A percentile compares a stretch with the other conserved stretches of the same genome.
phyloP scores from a whole-genome alignment of 352 stramenopile genomes.

The Phytopythium ostracodes region DNA sequence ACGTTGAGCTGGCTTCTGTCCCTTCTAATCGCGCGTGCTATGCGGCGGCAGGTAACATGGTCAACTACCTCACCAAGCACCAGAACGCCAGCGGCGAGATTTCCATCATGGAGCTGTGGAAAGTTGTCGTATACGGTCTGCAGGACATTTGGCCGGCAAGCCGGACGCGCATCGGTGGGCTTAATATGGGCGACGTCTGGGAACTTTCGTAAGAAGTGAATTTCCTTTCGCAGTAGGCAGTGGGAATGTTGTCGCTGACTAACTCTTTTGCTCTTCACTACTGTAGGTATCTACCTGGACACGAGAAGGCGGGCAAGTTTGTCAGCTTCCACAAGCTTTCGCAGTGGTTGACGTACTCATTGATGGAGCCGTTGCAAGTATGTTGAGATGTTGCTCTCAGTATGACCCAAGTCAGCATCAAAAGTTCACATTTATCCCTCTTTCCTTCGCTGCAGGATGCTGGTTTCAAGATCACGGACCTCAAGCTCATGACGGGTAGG shows the following conservation, averaged over 20 bases:
- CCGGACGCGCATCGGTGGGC: slow-evolving; percentile 58
- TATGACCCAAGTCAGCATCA: neutral
- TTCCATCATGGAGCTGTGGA: slow-evolving; percentile 69
- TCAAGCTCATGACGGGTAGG: slow-evolving; percentile 57
- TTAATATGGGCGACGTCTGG: slow-evolving; percentile 88
- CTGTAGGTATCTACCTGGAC: slow-evolving; percentile 50
- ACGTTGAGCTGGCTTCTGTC: neutral
- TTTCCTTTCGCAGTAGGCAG: neutral
- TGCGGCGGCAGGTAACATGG: slow-evolving; percentile 49
- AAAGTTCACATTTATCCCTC: neutral
- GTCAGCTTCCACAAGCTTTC: slow-evolving; percentile 89
- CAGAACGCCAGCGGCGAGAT: slow-evolving; percentile 50
- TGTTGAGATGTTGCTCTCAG: neutral
- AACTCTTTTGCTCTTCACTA: neutral
- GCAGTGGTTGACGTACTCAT: slow-evolving; percentile 86
- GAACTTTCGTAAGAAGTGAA: slow-evolving; percentile 44
- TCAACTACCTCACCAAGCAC: slow-evolving; percentile 69
- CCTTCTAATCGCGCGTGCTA: neutral
- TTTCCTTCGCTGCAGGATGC: slow-evolving; percentile 25
- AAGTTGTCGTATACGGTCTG: slow-evolving; percentile 74
- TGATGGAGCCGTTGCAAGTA: slow-evolving; percentile 81
- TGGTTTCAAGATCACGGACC: slow-evolving; percentile 73
- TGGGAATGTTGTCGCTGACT: neutral
- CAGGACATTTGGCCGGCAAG: slow-evolving; percentile 83
- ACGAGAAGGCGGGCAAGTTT: slow-evolving; percentile 49